phyloP scores from a whole-genome alignment of 31 red algal genomes.

The Bonnemaisonia californica region DNA sequence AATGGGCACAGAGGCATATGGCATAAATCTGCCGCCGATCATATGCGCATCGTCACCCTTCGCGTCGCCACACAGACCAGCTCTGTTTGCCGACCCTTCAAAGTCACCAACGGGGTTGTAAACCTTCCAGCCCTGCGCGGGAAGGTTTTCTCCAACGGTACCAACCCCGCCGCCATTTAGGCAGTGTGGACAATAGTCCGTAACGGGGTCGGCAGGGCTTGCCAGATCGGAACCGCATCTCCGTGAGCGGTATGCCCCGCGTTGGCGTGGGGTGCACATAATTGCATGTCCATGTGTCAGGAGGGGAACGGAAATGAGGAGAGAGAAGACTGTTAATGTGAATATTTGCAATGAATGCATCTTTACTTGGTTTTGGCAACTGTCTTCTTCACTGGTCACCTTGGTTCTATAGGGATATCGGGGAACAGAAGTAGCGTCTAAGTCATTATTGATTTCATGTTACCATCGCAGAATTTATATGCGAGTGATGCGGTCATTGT shows the following conservation, averaged over 20 bases:
- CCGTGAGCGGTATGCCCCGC: neutral
- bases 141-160: slow-evolving; percentile 23
- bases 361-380: no score
- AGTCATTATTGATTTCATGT: no score
- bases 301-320: neutral
- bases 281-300: neutral
- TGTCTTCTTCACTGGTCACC: no score
- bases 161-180: slow-evolving; percentile 51
- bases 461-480: no score
- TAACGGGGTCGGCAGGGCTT: slow-evolving; percentile 32
- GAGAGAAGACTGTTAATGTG: neutral
- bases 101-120: slow-evolving; percentile 55
- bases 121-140: slow-evolving; percentile 17
- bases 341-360: neutral
- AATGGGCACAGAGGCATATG: slow-evolving; percentile 22
- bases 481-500: no score
- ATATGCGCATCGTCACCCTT: slow-evolving; percentile 34
- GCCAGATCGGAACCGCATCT: slow-evolving; percentile 37
- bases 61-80: slow-evolving; percentile 43
- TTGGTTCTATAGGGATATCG: no score
- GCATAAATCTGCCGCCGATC: slow-evolving; percentile 53
- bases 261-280: slow-evolving; percentile 14
- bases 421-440: no score
- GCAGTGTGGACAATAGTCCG: slow-evolving; percentile 64
- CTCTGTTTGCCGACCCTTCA: slow-evolving; percentile 14